Evolutionary conservation across 441 rosid genomes (phyloP).

Genomic region (Pelargonium myrrhifolium): DNA sequence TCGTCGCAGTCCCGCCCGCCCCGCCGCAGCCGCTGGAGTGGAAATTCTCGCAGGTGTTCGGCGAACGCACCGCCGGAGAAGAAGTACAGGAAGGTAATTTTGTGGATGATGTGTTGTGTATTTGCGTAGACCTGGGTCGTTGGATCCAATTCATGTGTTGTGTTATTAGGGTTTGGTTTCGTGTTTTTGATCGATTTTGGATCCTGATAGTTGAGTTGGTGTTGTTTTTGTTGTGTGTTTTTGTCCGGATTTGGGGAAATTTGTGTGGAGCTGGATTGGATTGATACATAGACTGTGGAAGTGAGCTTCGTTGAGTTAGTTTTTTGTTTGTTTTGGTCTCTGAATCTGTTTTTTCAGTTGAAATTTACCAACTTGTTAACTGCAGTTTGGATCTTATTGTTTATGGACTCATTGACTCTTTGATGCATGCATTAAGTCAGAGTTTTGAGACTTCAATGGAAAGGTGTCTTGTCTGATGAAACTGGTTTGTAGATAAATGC

Average conservation of each 20-base stretch:
- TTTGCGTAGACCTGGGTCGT: not conserved
- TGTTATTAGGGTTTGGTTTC: constrained; percentile 17
- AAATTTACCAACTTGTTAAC: not conserved
- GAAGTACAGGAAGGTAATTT: constrained; percentile 66
- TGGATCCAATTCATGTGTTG: constrained; percentile 13
- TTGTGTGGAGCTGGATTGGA: not conserved
- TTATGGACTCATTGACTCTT: not conserved
- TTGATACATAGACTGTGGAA: constrained; percentile 15
- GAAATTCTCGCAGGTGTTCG: constrained; percentile 75
- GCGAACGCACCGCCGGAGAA: constrained; percentile 64
- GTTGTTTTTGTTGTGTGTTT: constrained; percentile 25
- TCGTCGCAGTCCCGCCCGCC: constrained; percentile 38
- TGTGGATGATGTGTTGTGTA: not conserved
- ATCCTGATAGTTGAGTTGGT: constrained; percentile 14
- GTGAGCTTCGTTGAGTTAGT: constrained; percentile 19
- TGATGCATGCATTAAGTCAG: constrained; percentile 1
- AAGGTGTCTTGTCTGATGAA: too few species aligned
- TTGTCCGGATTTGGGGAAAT: not conserved
- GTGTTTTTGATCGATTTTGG: constrained; percentile 37
- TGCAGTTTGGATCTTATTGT: constrained; percentile 19
- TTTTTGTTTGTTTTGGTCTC: not conserved
- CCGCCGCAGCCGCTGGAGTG: constrained; percentile 63
- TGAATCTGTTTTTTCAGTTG: not conserved
- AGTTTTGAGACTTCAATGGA: not conserved
- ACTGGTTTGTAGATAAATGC: too few species aligned